phyloP scores from a whole-genome alignment of 345 rosid genomes.

The Sonneratia caseolaris region DNA sequence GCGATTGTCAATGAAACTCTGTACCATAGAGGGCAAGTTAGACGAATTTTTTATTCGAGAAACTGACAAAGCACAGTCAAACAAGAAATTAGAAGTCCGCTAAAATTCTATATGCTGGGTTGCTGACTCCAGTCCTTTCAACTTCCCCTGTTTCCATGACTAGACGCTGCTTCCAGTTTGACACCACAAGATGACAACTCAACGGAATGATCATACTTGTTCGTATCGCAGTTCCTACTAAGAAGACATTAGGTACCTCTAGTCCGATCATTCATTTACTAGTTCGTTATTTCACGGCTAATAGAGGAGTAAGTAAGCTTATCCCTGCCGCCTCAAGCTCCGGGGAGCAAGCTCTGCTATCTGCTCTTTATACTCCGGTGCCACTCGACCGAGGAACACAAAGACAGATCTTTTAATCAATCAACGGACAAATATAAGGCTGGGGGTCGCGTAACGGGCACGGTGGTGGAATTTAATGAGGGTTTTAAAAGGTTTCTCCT shows the following conservation, averaged over 20 bases:
- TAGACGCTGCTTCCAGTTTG: background rate
- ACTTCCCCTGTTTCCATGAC: background rate
- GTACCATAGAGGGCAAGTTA: background rate
- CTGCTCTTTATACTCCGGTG: too few species aligned
- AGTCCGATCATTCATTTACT: background rate
- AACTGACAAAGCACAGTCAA: background rate
- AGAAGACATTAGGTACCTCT: background rate
- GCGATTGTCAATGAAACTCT: background rate
- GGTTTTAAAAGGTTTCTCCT: background rate
- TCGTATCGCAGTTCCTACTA: background rate
- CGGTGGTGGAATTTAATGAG: too few species aligned
- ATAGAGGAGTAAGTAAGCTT: too few species aligned
- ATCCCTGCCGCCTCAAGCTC: too few species aligned
- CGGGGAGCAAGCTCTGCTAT: too few species aligned
- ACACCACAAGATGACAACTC: background rate
- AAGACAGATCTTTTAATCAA: background rate
- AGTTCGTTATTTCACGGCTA: background rate
- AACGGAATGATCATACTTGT: background rate
- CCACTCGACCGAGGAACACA: too few species aligned
- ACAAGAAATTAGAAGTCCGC: background rate
- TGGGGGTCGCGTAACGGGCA: too few species aligned
- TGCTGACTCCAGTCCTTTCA: background rate
- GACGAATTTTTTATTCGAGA: background rate
- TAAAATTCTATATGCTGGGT: background rate
- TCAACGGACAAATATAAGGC: too few species aligned